Base-by-base conservation (phyloP, 306 rosid species). In the Vigna unguiculata region DNA sequence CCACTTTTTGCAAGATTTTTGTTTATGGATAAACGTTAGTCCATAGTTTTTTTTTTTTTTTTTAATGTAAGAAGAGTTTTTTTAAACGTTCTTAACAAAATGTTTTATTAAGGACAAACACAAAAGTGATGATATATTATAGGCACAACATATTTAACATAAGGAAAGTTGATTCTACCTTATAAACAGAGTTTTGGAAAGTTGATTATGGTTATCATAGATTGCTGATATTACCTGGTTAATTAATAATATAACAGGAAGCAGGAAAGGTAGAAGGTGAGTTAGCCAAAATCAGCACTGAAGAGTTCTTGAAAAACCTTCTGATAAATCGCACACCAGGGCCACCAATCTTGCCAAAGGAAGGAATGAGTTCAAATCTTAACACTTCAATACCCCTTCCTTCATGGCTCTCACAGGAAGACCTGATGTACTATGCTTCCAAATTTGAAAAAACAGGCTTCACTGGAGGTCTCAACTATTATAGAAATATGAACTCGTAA, bases 401-500 rank as follows among this genome's bases (percentile, higher is more conserved):
- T 9, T 51, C 84, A 62, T 87, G 88, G 88, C 84, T 87, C 61
- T 24, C 83, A 17, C 60, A 83, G 25, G 80, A 81, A 10, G 84
- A 86, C 14, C 24, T 86, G 3, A 63, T 22, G 22, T 81, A 75
- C 49, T 86, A 51, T 72, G 84, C 78, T 58, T 55, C 80, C 9
- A 84, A 83, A 65, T 86, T 84, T 69, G 79, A 81, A 1, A 53
- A 81, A 30, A 75, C 72, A 0, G 82, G 90, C 79, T 81, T 86
- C 86, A 66, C 84, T 30, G 87, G 84, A 3, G 76, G 57, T 14
- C 46, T 84, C 72, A 84, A 84, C 84, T 86, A 84, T 83, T 75
- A 86, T 5, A 71, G 82, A 72, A 74, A 61, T 53, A 2, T 84
- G 14, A 57, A 84, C 67, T 5, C 11, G 82, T 84, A 80, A 25